Evolutionary conservation across 306 rosid species (phyloP).

Genomic region (Cajanus cajan): DNA sequence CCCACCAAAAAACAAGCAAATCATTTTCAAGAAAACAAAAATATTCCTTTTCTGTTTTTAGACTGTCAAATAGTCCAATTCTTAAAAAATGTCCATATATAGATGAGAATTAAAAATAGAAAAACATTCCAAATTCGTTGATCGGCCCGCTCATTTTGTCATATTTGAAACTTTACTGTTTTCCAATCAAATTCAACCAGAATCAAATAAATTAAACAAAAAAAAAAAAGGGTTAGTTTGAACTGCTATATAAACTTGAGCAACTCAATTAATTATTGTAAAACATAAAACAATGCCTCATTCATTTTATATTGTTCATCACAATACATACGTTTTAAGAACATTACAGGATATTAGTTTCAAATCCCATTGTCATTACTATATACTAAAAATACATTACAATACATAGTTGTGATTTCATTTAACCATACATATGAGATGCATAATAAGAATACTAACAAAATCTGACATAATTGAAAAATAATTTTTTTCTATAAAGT

Average conservation of each 20-base stretch:
- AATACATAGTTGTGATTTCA: too few species aligned
- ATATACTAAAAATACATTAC: too few species aligned
- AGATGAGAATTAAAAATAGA: neutral
- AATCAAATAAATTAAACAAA: neutral
- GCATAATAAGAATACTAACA: too few species aligned
- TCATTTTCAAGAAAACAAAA: neutral
- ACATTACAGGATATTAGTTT: too few species aligned
- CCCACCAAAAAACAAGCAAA: neutral
- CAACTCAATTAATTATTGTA: neutral
- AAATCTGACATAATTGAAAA: too few species aligned
- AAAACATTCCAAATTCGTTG: neutral
- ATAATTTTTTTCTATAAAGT: too few species aligned
- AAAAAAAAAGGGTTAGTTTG: neutral
- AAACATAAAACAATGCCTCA: neutral
- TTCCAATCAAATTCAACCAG: neutral
- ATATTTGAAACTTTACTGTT: neutral
- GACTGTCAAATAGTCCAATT: neutral
- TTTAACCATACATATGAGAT: too few species aligned
- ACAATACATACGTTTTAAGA: too few species aligned
- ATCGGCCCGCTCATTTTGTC: neutral
- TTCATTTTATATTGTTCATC: too few species aligned
- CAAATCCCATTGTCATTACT: too few species aligned
- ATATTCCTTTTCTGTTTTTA: neutral
- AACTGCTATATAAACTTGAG: neutral
- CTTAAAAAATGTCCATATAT: neutral